Base-by-base conservation (phyloP, 495 filamentous ascomycete species). In the Xylaria castorea region DNA sequence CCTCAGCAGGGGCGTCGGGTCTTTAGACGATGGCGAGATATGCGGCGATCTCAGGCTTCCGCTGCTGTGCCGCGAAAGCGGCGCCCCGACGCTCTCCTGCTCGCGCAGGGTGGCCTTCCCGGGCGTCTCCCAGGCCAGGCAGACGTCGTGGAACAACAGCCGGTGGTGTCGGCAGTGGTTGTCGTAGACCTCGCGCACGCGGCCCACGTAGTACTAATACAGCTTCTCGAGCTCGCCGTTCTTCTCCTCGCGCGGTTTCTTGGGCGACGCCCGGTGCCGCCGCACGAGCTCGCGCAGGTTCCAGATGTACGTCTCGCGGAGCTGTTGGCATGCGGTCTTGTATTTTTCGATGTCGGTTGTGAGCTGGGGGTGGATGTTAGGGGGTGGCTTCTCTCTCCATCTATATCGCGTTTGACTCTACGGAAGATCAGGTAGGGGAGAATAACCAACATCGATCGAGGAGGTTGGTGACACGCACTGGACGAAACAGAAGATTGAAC, bases 131-230 rank as follows among this genome's bases (percentile, higher is more conserved):
- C 77, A 79, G 46, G 53, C 40, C 18, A 79, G 62, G 40, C 74
- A 77, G 57, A 71, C 72, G 46, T 76, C 71, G 3, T 68, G 75
- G 66, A 77, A 77, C n/a, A 79, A 46, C 36, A 73, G 75, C 9
- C 72, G 72, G 57, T 76, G 75, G 68, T 79, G 74, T 5, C 69
- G 72, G 34, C 77, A 72, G 75, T 79, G 77, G 20, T 73, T 72
- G 32, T 78, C 77, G 70, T 75, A 79, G 4, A 75, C 70, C 50
- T 69, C 68, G 30, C 77, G 76, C 40, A 79, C 76, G 18, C 76
- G 74, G 34, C 74, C 70, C 42, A 79, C 77, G 73, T 79, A 79
- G 70, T 78, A 79, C 20, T 38, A 48, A 65, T 78, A 79, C 1
- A 79, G 71, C 34, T 73, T 75, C 40, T 73, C 76, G 38, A 67